Evolutionary conservation across 768 basidiomycete genomes (phyloP).

Genomic region (Mycena olivaceomarginata): DNA sequence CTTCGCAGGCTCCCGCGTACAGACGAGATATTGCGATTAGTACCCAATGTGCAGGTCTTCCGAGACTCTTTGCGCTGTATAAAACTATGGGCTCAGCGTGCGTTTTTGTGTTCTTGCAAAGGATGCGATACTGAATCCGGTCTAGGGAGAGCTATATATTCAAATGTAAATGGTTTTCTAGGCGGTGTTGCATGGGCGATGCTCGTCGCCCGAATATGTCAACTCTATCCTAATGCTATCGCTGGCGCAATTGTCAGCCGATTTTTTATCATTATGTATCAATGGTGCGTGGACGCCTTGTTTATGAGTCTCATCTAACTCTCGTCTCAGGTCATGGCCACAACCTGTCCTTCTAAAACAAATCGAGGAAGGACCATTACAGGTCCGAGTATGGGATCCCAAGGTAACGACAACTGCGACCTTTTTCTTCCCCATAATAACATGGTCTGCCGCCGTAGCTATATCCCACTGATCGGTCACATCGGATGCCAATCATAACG

Average conservation of each 20-base stretch:
- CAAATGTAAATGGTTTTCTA: conserved; percentile 97
- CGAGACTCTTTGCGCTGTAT: conserved; percentile 96
- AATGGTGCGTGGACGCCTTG: conserved; percentile 78
- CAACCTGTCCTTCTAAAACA: conserved; percentile 97
- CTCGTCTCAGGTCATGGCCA: conserved; percentile 90
- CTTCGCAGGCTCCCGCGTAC: conserved; percentile 90
- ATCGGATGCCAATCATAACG: conserved; percentile 99
- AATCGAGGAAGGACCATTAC: conserved; percentile 95
- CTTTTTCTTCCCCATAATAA: conserved; percentile 1
- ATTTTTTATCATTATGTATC: conserved; percentile 99
- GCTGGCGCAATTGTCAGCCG: conserved; percentile 97
- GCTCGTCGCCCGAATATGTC: conserved; percentile 99
- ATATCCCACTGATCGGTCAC: conserved; percentile 94
- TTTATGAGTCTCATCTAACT: conserved; percentile 23
- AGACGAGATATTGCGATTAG: conserved; percentile 95
- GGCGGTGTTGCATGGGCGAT: conserved; percentile 99
- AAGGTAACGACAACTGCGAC: conserved; percentile 69
- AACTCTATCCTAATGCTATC: conserved; percentile 95
- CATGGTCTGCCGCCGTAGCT: conserved; percentile 65
- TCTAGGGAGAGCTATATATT: conserved; percentile 95
- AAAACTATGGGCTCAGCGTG: conserved; percentile 98
- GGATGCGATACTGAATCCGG: conserved; percentile 12
- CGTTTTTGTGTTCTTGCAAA: conserved; percentile 52
- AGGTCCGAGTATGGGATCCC: conserved; percentile 98
- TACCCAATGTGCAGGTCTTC: conserved; percentile 97